Base-by-base conservation (phyloP, 257 asterid species). In the Nemophila menziesii region DNA sequence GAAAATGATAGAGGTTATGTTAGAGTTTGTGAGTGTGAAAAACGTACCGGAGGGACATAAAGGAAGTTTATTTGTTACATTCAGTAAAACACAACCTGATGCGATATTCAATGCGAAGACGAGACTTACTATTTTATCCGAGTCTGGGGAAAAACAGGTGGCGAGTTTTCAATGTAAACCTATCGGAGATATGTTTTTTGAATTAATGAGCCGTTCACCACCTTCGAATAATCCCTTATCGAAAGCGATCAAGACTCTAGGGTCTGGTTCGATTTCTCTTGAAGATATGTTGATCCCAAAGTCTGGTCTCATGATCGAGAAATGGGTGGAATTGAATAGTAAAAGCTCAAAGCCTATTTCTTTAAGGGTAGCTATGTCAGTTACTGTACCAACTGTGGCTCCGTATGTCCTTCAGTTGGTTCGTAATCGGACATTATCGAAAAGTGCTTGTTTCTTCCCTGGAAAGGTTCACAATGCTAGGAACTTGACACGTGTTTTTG, bases 151-250 rank as follows among this genome's bases (percentile, higher is more conserved):
- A 64, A 90, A 90, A 50, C 83, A 81, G 66, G 96, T 85, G 37
- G 94, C 96, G 5, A 44, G 72, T 54, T 90, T 90, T 72, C 86
- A 74, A 55, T 90, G 98, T 59, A 78, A 85, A 64, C 79, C 93
- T 34, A 60, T 67, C 44, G 98, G 96, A 44, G 19, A 67, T 43
- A 65, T 90, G 43, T 43, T 66, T 55, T 65, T 84, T 46, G 94
- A 85, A 55, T 89, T 90, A 44, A 39, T 62, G 60, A 61, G 79
- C 59, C 46, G 29, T 50, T 60, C 56, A 23, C 42, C 77, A 14
- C n/a, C n/a, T n/a, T 72, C 75, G 44, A 61, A 23, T 43, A 64
- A 64, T 23, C 71, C 65, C 4, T 38, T 62, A 43, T 34, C 62
- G 41, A 75, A 80, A 51, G 43, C 78, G 33, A 48, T 67, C 51